Percentiles rank a stretch among this genome's conserved stretches.
Conservation (phyloP, 164 flowering plant species). For the Amborella trichopoda region DNA sequence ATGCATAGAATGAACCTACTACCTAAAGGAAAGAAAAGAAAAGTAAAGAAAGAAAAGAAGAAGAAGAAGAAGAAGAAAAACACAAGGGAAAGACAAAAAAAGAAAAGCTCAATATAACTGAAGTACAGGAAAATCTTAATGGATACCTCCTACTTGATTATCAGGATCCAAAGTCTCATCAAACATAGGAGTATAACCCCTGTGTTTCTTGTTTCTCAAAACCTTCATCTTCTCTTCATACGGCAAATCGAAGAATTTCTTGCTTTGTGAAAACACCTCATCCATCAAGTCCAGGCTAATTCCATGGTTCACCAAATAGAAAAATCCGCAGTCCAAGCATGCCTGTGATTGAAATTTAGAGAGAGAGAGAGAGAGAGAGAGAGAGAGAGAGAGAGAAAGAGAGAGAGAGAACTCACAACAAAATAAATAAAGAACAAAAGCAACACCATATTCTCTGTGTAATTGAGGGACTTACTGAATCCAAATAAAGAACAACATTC, state of each 20-base stretch:
- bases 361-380: neutral
- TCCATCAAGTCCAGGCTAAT: conserved; percentile 78
- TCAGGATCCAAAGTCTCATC: conserved; percentile 74
- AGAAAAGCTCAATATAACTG: neutral
- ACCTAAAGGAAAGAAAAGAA: neutral
- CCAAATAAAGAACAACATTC: too few relatives aligned
- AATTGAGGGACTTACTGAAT: too few relatives aligned
- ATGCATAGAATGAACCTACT: too few relatives aligned
- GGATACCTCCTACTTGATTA: conserved; percentile 70
- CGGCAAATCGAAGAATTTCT: conserved; percentile 47
- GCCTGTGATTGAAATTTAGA: conserved; percentile 34
- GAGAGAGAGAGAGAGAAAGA: neutral
- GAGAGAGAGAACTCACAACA: neutral
- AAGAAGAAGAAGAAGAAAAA: neutral
- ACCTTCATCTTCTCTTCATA: conserved; percentile 62
- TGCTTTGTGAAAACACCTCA: conserved; percentile 72
- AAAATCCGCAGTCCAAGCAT: conserved; percentile 85
- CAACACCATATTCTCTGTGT: too few relatives aligned
- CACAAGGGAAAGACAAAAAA: neutral
- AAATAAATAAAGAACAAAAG: neutral
- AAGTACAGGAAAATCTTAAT: neutral
- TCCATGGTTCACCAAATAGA: conserved; percentile 91
- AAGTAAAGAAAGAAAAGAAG: neutral
- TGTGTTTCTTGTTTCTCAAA: conserved; percentile 65
- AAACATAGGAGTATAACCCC: conserved; percentile 78